A percentile compares a stretch with the other conserved stretches of the same genome.
phyloP scores from a whole-genome alignment of 1,284 basidiomycete genomes.

The Cutaneotrichosporon sp. region DNA sequence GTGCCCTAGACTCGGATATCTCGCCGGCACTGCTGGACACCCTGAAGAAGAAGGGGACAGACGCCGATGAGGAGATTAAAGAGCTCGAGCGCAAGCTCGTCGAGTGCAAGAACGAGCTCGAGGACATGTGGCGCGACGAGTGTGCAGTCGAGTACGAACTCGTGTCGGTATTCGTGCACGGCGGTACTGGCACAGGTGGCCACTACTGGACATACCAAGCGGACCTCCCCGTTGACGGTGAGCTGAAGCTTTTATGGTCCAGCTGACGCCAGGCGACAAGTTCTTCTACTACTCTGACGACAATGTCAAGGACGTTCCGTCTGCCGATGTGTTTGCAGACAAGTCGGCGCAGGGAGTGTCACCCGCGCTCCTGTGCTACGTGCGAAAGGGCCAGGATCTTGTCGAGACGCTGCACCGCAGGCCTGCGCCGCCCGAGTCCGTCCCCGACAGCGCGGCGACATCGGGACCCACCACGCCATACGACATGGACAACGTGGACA shows the following conservation, averaged over 20 bases:
- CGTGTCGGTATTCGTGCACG: conserved; percentile 93
- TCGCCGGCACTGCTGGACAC: conserved; percentile 29
- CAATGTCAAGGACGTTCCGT: conserved; percentile 55
- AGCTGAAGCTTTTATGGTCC: conserved; percentile 18
- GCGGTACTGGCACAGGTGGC: conserved; percentile 57
- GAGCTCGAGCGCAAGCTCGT: conserved; percentile 56
- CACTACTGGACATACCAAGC: conserved; percentile 50
- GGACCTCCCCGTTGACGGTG: conserved; percentile 40
- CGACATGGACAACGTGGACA: no score
- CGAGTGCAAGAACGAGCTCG: conserved; percentile 63
- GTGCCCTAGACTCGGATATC: conserved; percentile 50
- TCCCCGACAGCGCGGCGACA: not conserved
- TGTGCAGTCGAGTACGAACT: conserved; percentile 74
- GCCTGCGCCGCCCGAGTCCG: conserved; percentile 5
- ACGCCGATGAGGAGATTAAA: conserved; percentile 60
- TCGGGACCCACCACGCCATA: no score
- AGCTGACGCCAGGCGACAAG: conserved; percentile 53
- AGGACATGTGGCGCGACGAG: conserved; percentile 70
- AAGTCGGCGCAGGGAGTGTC: conserved; percentile 33
- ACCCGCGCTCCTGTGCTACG: conserved; percentile 48
- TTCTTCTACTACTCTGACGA: conserved; percentile 98
- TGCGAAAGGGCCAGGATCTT: conserved; percentile 34
- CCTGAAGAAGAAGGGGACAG: conserved; percentile 53
- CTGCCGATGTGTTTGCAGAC: conserved; percentile 41
- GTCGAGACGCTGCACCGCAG: conserved; percentile 43